Conservation (phyloP, 495 filamentous ascomycete genomes). For the Neurospora pannonica region DNA sequence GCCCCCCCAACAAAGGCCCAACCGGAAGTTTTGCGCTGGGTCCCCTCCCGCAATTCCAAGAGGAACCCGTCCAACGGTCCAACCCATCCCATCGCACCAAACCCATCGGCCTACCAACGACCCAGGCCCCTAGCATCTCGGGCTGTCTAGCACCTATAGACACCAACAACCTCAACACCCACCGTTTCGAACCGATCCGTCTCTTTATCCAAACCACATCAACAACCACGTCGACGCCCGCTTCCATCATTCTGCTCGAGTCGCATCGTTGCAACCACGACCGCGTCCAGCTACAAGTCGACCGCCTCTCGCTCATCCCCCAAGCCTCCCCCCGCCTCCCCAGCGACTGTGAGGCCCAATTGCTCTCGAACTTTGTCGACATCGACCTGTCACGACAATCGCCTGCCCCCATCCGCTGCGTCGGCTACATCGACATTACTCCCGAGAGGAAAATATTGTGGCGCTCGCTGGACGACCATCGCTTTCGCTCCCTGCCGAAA, state of each 20-base stretch:
- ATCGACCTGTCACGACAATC: neutral
- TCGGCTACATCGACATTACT: neutral
- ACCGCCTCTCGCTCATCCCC: neutral
- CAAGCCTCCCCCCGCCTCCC: neutral
- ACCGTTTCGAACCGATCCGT: neutral
- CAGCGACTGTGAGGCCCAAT: neutral
- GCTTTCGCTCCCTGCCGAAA: neutral
- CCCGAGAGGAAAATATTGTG: neutral
- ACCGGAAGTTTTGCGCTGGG: neutral
- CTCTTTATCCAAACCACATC: neutral
- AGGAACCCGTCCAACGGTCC: neutral
- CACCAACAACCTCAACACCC: neutral
- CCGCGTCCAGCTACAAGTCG: neutral
- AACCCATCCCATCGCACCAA: neutral
- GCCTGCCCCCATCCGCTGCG: neutral
- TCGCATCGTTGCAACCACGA: neutral
- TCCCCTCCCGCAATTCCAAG: neutral
- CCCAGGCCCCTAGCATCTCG: neutral
- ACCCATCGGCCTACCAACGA: neutral
- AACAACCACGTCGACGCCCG: neutral
- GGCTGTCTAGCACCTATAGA: neutral
- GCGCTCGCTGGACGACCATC: neutral
- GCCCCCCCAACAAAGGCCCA: neutral
- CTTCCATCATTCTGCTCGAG: neutral
- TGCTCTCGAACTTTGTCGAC: neutral